Conservation (phyloP, 2,329 filamentous ascomycete species). For the Talaromyces sp. region DNA sequence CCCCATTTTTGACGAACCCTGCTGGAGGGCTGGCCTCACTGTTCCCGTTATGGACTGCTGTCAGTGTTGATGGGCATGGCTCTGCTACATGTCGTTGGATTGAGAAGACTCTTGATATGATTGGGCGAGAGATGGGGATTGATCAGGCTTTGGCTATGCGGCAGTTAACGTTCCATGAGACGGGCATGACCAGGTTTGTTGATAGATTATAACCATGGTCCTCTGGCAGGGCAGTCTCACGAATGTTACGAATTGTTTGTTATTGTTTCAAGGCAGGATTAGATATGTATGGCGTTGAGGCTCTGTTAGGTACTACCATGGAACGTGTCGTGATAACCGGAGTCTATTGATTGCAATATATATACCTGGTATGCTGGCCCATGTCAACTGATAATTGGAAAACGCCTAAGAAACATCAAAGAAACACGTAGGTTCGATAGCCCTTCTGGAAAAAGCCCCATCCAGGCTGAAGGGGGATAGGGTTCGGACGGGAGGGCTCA, state of each 20-base stretch:
- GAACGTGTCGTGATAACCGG: neutral
- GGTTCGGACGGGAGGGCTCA: no score
- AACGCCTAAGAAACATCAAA: no score
- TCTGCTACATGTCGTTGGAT: conserved; percentile 35
- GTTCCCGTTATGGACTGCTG: conserved; percentile 41
- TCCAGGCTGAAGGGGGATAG: no score
- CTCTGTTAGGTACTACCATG: neutral
- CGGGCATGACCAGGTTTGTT: neutral
- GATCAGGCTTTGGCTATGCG: conserved; percentile 40
- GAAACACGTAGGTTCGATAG: no score
- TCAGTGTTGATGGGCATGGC: conserved; percentile 30
- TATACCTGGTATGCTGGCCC: neutral
- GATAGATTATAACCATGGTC: neutral
- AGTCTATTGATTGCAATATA: neutral
- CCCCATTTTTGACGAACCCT: conserved; percentile 27
- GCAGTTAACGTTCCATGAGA: conserved; percentile 29
- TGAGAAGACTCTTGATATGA: conserved; percentile 32
- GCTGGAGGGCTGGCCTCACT: conserved; percentile 37
- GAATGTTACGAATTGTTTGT: neutral
- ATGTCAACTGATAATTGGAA: neutral
- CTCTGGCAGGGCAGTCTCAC: neutral
- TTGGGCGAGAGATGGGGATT: conserved; percentile 39
- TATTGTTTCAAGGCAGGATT: neutral
- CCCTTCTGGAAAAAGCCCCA: no score
- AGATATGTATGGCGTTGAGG: neutral